These are phyloP conservation scores for Agarophyton chilense DNA, from an alignment of 23 red algal genomes.

Conservation along the genomic window DNA sequence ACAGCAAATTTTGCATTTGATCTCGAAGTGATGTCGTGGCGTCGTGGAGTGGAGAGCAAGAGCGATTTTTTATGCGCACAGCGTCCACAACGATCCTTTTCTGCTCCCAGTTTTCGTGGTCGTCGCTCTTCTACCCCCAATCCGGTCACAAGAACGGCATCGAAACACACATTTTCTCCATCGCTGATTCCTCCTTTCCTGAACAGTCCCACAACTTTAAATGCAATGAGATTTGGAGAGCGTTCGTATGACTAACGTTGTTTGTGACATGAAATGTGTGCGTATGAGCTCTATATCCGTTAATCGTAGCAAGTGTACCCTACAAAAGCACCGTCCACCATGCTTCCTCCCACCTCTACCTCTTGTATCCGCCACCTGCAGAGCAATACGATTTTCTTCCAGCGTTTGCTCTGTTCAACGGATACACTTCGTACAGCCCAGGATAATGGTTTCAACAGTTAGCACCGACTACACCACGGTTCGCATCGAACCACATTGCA, in stretches of 20 bases:
- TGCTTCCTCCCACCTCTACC: neutral
- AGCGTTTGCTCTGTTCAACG: neutral
- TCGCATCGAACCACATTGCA: neutral
- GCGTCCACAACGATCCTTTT: too few relatives aligned
- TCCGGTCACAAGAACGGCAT: neutral
- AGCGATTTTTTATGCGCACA: too few relatives aligned
- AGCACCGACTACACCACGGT: neutral
- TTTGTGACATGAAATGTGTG: constrained; percentile 19
- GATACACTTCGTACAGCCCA: neutral
- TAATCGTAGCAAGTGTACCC: neutral
- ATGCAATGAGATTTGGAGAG: constrained; percentile 11
- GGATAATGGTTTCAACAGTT: neutral
- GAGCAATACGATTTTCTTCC: constrained; percentile 1
- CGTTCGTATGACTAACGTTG: neutral
- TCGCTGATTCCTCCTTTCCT: neutral
- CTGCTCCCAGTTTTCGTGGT: too few relatives aligned
- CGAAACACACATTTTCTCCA: neutral
- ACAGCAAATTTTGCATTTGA: too few relatives aligned
- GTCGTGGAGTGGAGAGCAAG: too few relatives aligned
- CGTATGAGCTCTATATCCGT: neutral
- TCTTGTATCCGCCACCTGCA: neutral
- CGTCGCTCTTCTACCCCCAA: neutral
- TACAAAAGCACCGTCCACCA: neutral
- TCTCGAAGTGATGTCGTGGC: too few relatives aligned
- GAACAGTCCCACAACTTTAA: neutral